A percentile compares a stretch with the other conserved stretches of the same genome.
These are phyloP conservation scores for Phytopythium oedochilum DNA, from an alignment of 352 stramenopile species.

Conservation along the genomic window DNA sequence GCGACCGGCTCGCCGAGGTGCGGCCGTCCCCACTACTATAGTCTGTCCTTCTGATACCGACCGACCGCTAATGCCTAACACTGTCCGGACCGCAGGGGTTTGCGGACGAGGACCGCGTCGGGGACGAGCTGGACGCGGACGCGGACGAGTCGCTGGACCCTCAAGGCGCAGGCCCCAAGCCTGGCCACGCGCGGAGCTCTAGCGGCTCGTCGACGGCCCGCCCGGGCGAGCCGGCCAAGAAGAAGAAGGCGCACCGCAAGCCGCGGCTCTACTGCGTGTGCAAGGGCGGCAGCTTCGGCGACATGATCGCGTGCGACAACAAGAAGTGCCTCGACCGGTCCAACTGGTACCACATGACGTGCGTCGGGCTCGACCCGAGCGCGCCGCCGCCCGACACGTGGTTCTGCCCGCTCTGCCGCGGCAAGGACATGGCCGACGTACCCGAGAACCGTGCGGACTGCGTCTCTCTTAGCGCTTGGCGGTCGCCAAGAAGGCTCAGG, in stretches of 20 bases:
- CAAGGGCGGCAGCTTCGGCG: slow-evolving; percentile 64
- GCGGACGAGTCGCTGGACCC: background rate
- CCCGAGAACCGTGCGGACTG: slow-evolving; percentile 62
- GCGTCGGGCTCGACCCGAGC: slow-evolving; percentile 48
- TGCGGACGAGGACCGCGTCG: background rate
- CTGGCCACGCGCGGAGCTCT: background rate
- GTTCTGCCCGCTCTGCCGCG: slow-evolving; percentile 64
- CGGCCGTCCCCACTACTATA: background rate
- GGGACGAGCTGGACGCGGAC: slow-evolving; percentile 15
- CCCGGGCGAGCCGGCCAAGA: slow-evolving; percentile 15
- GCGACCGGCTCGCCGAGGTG: background rate
- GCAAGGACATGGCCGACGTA: slow-evolving; percentile 42
- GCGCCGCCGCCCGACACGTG: slow-evolving; percentile 63
- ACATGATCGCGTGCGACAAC: slow-evolving; percentile 86
- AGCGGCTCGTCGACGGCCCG: background rate
- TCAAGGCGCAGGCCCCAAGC: slow-evolving; percentile 1
- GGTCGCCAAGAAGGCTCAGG: no score
- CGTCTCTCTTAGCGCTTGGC: no score
- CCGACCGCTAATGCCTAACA: background rate
- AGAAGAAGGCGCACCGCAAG: slow-evolving; percentile 69
- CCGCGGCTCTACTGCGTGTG: slow-evolving; percentile 70
- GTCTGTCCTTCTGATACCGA: background rate
- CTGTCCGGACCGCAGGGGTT: background rate
- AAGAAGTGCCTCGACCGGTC: slow-evolving; percentile 71
- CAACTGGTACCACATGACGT: slow-evolving; percentile 84